Conservation (phyloP, 1,284 basidiomycete genomes). For the Xanthoconium separans region DNA sequence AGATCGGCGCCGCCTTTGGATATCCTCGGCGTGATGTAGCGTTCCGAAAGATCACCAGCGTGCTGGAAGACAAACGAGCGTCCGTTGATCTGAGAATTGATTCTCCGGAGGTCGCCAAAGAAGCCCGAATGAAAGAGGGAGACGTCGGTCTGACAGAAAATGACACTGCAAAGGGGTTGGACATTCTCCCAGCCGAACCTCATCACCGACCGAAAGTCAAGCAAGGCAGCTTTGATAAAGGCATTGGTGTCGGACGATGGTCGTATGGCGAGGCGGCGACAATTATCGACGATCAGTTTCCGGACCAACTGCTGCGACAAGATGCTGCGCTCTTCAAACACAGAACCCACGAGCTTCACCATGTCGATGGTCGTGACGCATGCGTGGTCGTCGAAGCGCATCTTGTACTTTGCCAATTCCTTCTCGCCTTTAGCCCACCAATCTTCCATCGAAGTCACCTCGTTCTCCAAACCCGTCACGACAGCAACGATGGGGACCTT, state of each 20-base stretch:
- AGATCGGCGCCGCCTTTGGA: constrained; percentile 28
- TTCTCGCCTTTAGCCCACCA: constrained; percentile 34
- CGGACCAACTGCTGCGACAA: constrained; percentile 20
- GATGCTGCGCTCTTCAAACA: constrained; percentile 19
- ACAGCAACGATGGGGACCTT: constrained; percentile 33
- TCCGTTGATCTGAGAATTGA: constrained; percentile 27
- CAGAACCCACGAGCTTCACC: constrained; percentile 13
- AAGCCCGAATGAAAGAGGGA: constrained; percentile 13
- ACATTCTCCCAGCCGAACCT: constrained; percentile 28
- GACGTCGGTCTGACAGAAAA: constrained; percentile 24
- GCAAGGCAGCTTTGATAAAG: constrained; percentile 26
- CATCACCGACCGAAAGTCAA: constrained; percentile 27
- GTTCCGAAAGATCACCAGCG: constrained; percentile 15
- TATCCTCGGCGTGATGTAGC: constrained; percentile 17
- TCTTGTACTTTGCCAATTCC: constrained; percentile 26
- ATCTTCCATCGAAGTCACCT: constrained; percentile 29
- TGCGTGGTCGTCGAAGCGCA: constrained; percentile 32
- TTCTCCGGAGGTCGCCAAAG: constrained; percentile 21
- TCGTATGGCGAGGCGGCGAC: constrained; percentile 11
- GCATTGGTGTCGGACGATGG: constrained; percentile 19
- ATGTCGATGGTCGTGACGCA: constrained; percentile 33
- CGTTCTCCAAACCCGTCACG: constrained; percentile 34
- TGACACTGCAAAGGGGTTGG: constrained; percentile 17
- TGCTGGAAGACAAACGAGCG: constrained; percentile 25
- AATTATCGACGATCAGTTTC: constrained; percentile 22